Evolutionary conservation across 768 basidiomycete genomes (phyloP).

Genomic region (Lentinula sp.): DNA sequence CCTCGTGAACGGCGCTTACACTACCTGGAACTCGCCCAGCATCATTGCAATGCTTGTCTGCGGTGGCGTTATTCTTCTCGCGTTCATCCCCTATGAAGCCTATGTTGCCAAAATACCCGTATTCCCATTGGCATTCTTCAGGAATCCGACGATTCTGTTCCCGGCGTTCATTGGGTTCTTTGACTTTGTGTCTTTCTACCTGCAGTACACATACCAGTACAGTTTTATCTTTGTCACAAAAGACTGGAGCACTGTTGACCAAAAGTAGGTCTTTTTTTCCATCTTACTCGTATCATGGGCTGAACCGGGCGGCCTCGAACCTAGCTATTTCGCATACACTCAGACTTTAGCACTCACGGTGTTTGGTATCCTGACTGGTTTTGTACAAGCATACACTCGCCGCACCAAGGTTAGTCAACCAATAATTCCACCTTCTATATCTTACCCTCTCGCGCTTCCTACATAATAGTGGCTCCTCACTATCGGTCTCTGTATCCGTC

Average conservation of each 20-base stretch:
- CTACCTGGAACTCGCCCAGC: constrained; percentile 20
- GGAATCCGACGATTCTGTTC: constrained; percentile 37
- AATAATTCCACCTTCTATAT: neutral
- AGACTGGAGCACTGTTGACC: constrained; percentile 14
- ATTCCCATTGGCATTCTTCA: constrained; percentile 38
- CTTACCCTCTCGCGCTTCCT: neutral
- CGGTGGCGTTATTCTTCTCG: constrained; percentile 19
- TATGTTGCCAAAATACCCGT: constrained; percentile 35
- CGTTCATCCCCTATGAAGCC: constrained; percentile 25
- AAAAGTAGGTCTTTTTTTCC: constrained; percentile 23
- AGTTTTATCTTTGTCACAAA: constrained; percentile 33
- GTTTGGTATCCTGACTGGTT: constrained; percentile 42
- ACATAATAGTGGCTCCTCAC: constrained; percentile 25
- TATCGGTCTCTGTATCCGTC: constrained; percentile 36
- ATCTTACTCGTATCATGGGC: neutral
- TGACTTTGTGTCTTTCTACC: constrained; percentile 39
- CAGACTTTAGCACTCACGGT: constrained; percentile 38
- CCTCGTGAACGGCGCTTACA: neutral
- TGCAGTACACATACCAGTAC: constrained; percentile 51
- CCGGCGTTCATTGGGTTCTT: constrained; percentile 43
- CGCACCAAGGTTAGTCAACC: constrained; percentile 33
- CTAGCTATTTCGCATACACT: constrained; percentile 39
- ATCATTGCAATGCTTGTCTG: constrained; percentile 26
- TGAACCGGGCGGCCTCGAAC: constrained; percentile 10
- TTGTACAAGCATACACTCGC: constrained; percentile 28